Percentiles rank a stretch among this genome's conserved stretches.
Evolutionary conservation across 306 rosid genomes (phyloP).

Genomic region (Pachyrhizus erosus): DNA sequence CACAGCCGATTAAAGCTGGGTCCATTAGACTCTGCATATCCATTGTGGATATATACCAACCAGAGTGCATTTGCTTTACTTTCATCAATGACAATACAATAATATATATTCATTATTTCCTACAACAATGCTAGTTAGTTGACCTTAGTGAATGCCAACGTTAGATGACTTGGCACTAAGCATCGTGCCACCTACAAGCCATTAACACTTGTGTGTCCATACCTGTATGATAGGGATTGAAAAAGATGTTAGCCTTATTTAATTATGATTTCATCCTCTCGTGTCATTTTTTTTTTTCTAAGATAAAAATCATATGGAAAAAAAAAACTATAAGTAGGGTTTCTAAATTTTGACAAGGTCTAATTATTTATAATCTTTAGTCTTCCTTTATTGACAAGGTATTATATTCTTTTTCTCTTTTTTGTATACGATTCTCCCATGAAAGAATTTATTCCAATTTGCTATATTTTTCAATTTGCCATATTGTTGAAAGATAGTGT

Average conservation of each 20-base stretch:
- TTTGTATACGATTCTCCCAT: not conserved
- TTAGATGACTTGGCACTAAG: not conserved
- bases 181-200: not conserved
- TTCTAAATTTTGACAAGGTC: not conserved
- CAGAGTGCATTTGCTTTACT: not conserved
- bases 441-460: not conserved
- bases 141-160: not conserved
- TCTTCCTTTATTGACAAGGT: no score
- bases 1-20: not conserved
- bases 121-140: not conserved
- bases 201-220: not conserved
- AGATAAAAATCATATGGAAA: no score
- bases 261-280: not conserved
- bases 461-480: not conserved
- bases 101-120: not conserved
- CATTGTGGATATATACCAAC: not conserved
- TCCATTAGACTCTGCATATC: not conserved
- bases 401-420: no score
- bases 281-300: not conserved
- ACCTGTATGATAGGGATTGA: slow-evolving; percentile 5
- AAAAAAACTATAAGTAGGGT: no score
- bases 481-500: no score
- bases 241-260: not conserved
- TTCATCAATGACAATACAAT: not conserved
- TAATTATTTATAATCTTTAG: not conserved